Percentiles rank a stretch among this genome's conserved stretches.
Evolutionary conservation across 2,329 filamentous ascomycete species (phyloP).

Genomic region (Diaporthe ampelina): DNA sequence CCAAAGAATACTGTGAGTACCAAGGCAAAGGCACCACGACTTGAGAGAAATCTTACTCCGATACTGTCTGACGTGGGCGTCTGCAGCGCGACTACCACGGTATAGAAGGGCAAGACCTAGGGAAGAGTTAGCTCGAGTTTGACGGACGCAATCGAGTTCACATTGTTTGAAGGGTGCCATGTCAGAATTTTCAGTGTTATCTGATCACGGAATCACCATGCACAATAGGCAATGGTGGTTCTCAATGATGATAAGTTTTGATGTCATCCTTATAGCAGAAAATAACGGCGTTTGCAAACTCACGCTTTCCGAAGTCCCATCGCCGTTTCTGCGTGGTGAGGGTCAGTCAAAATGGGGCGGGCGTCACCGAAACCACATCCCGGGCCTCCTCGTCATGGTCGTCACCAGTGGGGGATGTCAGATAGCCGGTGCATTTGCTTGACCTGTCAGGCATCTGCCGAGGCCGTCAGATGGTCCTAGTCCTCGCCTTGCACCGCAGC

Average conservation of each 20-base stretch:
- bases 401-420: background rate
- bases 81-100: background rate
- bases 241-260: slow-evolving; percentile 36
- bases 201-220: slow-evolving; percentile 40
- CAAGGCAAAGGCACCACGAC: background rate
- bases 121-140: slow-evolving; percentile 6
- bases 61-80: background rate
- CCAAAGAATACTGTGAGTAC: background rate
- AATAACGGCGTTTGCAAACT: background rate
- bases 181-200: slow-evolving; percentile 44
- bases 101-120: background rate
- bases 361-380: background rate
- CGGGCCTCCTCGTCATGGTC: background rate
- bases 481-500: too few species aligned
- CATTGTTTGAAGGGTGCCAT: slow-evolving; percentile 11
- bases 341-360: background rate
- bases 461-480: background rate
- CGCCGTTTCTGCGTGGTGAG: background rate
- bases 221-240: slow-evolving; percentile 42
- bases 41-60: background rate
- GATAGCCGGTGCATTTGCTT: background rate
- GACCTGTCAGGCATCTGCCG: background rate
- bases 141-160: background rate
- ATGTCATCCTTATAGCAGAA: slow-evolving; percentile 38
- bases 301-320: background rate